Base-by-base conservation (phyloP, 2,329 filamentous ascomycete genomes). In the Trichoderma oligosporum region DNA sequence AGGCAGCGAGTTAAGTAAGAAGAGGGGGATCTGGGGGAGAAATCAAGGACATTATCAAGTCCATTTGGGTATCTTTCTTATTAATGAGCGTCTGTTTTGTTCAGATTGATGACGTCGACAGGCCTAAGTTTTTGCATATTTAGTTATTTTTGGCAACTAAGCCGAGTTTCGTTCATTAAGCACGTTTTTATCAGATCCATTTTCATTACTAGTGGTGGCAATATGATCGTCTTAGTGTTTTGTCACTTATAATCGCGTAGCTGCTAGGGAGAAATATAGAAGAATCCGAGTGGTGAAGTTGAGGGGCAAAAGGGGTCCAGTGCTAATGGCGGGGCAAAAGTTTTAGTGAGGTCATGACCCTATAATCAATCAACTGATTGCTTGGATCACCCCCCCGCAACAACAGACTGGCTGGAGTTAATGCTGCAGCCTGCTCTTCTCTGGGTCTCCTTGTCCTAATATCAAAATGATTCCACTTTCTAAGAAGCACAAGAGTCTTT, bases 381-480 rank as follows among this genome's bases (percentile, higher is more conserved):
- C 48, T 31, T 33, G 39, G 18, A 25, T 36, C 38, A 6, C 22
- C 46, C 44, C 31, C 46, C 31, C n/a, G n/a, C n/a, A n/a, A n/a
- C n/a, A n/a, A n/a, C n/a, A n/a, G n/a, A n/a, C n/a, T n/a, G n/a
- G n/a, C n/a, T n/a, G n/a, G n/a, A n/a, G n/a, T n/a, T n/a, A 53
- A 42, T 53, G 49, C 49, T 53, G 49, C 36, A 53, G 49, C 49
- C 49, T 53, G 25, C 49, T 36, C 49, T 53, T 16, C 49, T 36
- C 49, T 44, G 49, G 49, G 49, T 42, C 46, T 33, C 47, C 8
- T 49, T 35, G n/a, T n/a, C n/a, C n/a, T n/a, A n/a, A n/a, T n/a
- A n/a, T n/a, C n/a, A n/a, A n/a, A n/a, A n/a, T n/a, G n/a, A n/a
- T n/a, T n/a, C n/a, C n/a, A n/a, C n/a, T n/a, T n/a, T n/a, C n/a